Conservation (phyloP, 208 protist genomes). For the Crithidia brevicula region DNA sequence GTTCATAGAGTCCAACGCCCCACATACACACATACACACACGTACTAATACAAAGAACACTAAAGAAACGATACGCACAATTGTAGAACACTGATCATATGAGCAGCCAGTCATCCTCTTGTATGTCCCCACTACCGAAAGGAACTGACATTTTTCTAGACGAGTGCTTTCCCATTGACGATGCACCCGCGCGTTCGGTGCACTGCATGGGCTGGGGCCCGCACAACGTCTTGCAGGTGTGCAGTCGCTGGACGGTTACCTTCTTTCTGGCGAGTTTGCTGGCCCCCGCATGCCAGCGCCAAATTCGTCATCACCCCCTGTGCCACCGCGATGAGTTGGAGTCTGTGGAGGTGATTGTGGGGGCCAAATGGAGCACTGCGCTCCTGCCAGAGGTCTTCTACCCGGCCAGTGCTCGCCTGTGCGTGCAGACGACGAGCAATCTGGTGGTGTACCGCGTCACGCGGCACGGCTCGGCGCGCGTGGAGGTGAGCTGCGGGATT, state of each 20-base stretch:
- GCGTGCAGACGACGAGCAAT: constrained; percentile 64
- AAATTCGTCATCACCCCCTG: constrained; percentile 40
- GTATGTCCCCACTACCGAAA: background rate
- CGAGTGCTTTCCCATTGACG: constrained; percentile 51
- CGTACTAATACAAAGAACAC: too few relatives aligned
- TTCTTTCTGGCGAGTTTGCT: constrained; percentile 53
- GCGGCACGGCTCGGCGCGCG: constrained; percentile 28
- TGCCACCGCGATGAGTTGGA: constrained; percentile 27
- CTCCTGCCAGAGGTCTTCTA: constrained; percentile 63
- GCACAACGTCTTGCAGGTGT: constrained; percentile 84
- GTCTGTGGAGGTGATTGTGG: constrained; percentile 40
- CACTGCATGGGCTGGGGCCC: constrained; percentile 69
- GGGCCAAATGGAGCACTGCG: constrained; percentile 67
- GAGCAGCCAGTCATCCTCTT: background rate
- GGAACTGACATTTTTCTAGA: constrained; percentile 24
- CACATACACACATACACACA: too few relatives aligned
- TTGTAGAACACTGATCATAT: background rate
- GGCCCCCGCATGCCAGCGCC: constrained; percentile 34
- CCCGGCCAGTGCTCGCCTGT: constrained; percentile 64
- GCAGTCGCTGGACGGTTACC: constrained; percentile 59
- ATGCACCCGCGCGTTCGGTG: constrained; percentile 42
- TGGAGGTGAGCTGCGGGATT: constrained; percentile 45
- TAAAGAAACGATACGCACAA: too few relatives aligned
- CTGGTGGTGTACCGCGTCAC: constrained; percentile 78
- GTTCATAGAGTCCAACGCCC: background rate